Base-by-base conservation (phyloP, 2,329 filamentous ascomycete genomes). In the Leptodontidium sp. region DNA sequence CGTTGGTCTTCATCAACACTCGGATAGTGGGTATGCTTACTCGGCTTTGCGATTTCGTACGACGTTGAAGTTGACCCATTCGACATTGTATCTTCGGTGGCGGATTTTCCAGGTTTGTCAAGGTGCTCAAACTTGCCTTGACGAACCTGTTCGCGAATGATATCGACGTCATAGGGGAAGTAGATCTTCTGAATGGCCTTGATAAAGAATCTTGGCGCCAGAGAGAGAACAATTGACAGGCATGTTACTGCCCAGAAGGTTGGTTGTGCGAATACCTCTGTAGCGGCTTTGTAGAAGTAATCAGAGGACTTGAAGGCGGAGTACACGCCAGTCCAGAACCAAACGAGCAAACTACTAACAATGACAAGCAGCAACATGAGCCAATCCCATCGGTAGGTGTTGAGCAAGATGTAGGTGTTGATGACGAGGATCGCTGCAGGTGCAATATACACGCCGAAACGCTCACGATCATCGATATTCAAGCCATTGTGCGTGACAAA, bases 321-420 rank as follows among this genome's bases (percentile, higher is more conserved):
- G 82, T 97, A 99, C 47, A 97, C 86, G 38, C 94, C 96, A 6
- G 96, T 98, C 94, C 96, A 98, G 83, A 97, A 91, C 85, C 94
- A 99, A 77, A 98, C 88, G 75, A 98, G 88, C 38, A 98, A 79
- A 71, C 92, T 91, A 81, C 94, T 97, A 79, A 98, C 87, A 29
- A 82, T 81, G 63, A 97, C 91, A 71, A 98, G 91, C 68, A 97
- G 83, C 26, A 94, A 81, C 82, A 97, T 97, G 76, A 99, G 85
- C 95, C 95, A 99, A 80, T 99, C 96, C 96, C 96, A 99, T 70
- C 95, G 89, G 80, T 97, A 98, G 0, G 93, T 97, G 81, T 99
- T 99, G 83, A 98, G 90, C 72, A 99, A 84, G 74, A 99, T 93
- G 83, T 98, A 99, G 68, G 91, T 83, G 80, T 99, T 99, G 84